Conservation (phyloP, 768 basidiomycete species). For the Suillus subluteus region DNA sequence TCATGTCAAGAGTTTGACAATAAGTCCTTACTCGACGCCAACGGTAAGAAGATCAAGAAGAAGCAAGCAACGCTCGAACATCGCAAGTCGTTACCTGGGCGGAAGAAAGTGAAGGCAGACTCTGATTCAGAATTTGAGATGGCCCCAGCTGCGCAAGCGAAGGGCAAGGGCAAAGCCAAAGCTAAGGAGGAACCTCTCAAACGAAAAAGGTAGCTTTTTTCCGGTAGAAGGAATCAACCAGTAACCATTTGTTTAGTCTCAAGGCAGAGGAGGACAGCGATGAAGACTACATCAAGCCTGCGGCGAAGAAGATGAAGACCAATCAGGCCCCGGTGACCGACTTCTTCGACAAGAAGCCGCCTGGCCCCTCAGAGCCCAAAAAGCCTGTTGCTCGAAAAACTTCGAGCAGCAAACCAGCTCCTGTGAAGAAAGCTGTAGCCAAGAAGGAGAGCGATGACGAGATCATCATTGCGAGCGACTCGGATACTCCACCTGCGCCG, state of each 20-base stretch:
- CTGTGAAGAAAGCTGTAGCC: conserved; percentile 51
- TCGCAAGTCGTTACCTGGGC: conserved; percentile 50
- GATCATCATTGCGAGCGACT: conserved; percentile 47
- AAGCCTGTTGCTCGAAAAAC: conserved; percentile 50
- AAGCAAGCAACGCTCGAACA: conserved; percentile 59
- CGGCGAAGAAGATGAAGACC: conserved; percentile 54
- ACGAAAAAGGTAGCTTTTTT: conserved; percentile 62
- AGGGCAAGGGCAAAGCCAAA: conserved; percentile 51
- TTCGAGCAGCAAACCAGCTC: conserved; percentile 61
- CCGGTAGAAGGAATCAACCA: conserved; percentile 15
- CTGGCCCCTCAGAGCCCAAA: conserved; percentile 41
- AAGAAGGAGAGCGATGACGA: conserved; percentile 51
- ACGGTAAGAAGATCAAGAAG: conserved; percentile 57
- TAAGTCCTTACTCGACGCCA: conserved; percentile 48
- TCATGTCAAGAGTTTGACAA: conserved; percentile 47
- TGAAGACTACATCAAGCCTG: conserved; percentile 47
- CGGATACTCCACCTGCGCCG: conserved; percentile 42
- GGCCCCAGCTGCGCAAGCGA: conserved; percentile 29
- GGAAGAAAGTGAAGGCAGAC: conserved; percentile 40
- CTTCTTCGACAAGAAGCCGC: conserved; percentile 57
- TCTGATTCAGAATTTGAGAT: conserved; percentile 45
- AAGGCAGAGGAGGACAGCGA: conserved; percentile 42
- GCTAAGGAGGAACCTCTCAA: conserved; percentile 44
- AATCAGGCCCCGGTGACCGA: conserved; percentile 52
- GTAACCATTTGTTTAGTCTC: conserved; percentile 30